Evolutionary conservation across 2,329 filamentous ascomycete genomes (phyloP), one percentile per base, ranked within the genome.

Genomic region (Dactylellina sp.): DNA sequence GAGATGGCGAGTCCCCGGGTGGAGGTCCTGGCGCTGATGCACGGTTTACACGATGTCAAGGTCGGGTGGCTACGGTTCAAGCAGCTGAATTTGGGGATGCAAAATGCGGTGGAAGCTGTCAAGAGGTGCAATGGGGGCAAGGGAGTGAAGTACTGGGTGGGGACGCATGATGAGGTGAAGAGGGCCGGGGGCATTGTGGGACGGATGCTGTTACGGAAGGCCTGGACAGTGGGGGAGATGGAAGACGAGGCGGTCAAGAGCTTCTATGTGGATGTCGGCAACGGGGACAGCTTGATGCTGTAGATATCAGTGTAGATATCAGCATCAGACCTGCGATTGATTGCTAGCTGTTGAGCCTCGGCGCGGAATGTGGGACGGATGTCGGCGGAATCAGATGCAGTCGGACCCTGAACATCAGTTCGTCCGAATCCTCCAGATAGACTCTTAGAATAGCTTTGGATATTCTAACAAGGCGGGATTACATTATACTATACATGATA

Each of bases 91-190:
- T 83, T 89, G 14, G 88, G 88, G 1, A 88, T 84, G 0, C 82
- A 85, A 70, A 90, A 89, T 77, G 88, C 86, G 0, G 80, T 89
- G 14, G 82, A 85, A 66, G 85, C 86, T 1, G 87, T 87, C 68
- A 66, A 22, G 35, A 80, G 83, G 14, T 80, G 84, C 2, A 62
- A 62, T 62, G 59, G 35, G 11, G 59, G 59, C 7, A 80, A 86
- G 28, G 81, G 83, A 1, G 85, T 87, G 0, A 84, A 82, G 76
- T 90, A 89, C 77, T 90, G 88, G 88, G 80, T 90, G 16, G 84
- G 84, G 0, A 90, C 88, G 24, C 88, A 90, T 76, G 88, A 89
- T 76, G 88, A 89, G 79, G 81, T 86, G 2, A 89, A 89, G 80
- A 84, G 80, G 60, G 87, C 86, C 0, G 83, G 83, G 0, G 87